Evolutionary conservation across 306 rosid genomes (phyloP), one percentile per base, ranked within the genome.

Genomic region (Vigna hirtella): DNA sequence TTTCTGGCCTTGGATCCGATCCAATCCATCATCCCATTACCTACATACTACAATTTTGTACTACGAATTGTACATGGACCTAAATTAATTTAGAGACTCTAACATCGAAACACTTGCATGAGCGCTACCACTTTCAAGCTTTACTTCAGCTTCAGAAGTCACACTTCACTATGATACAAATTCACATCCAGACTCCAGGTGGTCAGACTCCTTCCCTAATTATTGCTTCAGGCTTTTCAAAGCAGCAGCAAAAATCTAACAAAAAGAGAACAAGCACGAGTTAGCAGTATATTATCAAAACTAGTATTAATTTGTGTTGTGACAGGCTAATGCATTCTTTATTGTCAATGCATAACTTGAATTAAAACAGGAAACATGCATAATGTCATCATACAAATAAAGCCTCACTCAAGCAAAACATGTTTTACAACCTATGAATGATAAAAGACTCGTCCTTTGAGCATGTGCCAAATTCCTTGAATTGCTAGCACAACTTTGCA

Each of bases 241-340:
- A 0, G 90, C 89, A 1, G 85, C 88, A 18, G 88, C 85, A 56
- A 89, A 87, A 70, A 85, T 80, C 87, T 82, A 59, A 55, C 10
- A 68, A 83, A 20, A 68, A 26, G 73, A 73, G 62, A 57, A 73
- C 22, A 67, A 68, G 56, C 69, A 76, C 36, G 36, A 65, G 6
- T 67, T 43, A 56, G 67, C 73, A 22, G 73, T 71, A 30, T 45
- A 48, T 70, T 26, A 62, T 30, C 40, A 56, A 48, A 76, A 56
- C 55, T 36, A 65, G 17, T 32, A 50, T 16, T 65, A 30, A 42
- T 55, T 70, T 17, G 28, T 22, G 36, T 62, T 47, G 50, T 34
- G 74, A 20, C 61, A 52, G 66, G 15, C 56, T 66, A 38, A 10
- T 26, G 62, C 59, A 58, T 28, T 69, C 26, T 32, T 68, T 10